A percentile compares a stretch with the other conserved stretches of the same genome.
Evolutionary conservation across 2,329 filamentous ascomycete species (phyloP).

Genomic region (Tolypocladium tropicale): DNA sequence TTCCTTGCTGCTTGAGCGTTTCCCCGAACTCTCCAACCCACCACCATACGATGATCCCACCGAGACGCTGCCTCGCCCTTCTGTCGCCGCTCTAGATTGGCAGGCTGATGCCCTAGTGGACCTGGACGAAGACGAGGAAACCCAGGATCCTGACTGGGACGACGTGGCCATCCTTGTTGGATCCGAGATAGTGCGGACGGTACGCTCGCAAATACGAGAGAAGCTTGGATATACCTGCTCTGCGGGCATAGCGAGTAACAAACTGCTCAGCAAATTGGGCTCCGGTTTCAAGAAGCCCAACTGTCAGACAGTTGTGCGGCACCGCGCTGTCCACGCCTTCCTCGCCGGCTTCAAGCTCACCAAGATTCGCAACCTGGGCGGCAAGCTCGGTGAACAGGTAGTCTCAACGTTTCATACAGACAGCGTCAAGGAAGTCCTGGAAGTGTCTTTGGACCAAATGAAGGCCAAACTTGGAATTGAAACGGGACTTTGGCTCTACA

Average conservation of each 20-base stretch:
- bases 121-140: conserved; percentile 60
- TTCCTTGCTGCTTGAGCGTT: conserved; percentile 61
- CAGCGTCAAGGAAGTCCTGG: conserved; percentile 62
- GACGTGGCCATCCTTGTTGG: conserved; percentile 81
- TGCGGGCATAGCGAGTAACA: conserved; percentile 80
- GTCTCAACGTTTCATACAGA: conserved; percentile 75
- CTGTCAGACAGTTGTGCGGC: conserved; percentile 85
- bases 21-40: conserved; percentile 55
- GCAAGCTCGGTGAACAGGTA: conserved; percentile 84
- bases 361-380: conserved; percentile 89
- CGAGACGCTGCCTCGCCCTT: conserved; percentile 61
- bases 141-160: conserved; percentile 88
- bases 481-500: conserved; percentile 76
- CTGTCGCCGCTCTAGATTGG: conserved; percentile 67
- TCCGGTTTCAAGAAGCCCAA: conserved; percentile 91
- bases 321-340: conserved; percentile 70
- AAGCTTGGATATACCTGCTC: conserved; percentile 83
- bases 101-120: conserved; percentile 72
- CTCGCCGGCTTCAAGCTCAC: conserved; percentile 82
- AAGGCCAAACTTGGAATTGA: conserved; percentile 73
- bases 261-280: conserved; percentile 90
- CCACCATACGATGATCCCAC: conserved; percentile 65
- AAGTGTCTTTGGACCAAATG: conserved; percentile 63
- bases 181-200: conserved; percentile 73
- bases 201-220: conserved; percentile 59